Conservation (phyloP, 2,329 filamentous ascomycete genomes). For the Fusarium oxysporum region DNA sequence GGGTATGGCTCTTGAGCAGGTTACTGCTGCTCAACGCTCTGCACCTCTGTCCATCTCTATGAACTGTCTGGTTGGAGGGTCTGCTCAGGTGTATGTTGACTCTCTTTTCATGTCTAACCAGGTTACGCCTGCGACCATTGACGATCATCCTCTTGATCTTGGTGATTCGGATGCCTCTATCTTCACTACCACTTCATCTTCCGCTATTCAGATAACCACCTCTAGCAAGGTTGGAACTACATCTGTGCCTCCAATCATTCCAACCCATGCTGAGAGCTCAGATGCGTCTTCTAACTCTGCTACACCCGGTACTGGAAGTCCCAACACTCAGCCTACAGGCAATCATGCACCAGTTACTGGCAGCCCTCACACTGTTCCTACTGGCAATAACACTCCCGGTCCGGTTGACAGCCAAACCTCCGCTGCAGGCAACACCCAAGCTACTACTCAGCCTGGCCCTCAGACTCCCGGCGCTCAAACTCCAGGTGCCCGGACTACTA, state of each 20-base stretch:
- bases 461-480: background rate
- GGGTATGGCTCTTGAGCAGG: conserved; percentile 3
- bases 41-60: conserved; percentile 11
- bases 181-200: background rate
- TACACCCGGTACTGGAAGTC: background rate
- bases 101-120: conserved; percentile 35
- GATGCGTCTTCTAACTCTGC: rapidly evolving
- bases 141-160: conserved; percentile 21
- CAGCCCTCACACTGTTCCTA: background rate
- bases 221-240: background rate
- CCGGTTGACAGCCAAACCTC: background rate
- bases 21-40: background rate
- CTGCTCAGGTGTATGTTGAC: conserved; percentile 24
- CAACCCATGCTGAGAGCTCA: background rate
- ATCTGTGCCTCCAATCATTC: background rate
- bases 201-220: background rate
- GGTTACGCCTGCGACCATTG: conserved; percentile 26
- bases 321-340: background rate
- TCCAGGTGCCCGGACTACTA: background rate
- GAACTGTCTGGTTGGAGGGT: conserved; percentile 1
- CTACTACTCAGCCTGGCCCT: background rate
- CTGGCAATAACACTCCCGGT: rapidly evolving
- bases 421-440: background rate
- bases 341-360: background rate
- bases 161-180: background rate